Percentiles rank a stretch among this genome's conserved stretches.
phyloP scores from a whole-genome alignment of 139 green algal genomes.

The Bryopsis sp. region DNA sequence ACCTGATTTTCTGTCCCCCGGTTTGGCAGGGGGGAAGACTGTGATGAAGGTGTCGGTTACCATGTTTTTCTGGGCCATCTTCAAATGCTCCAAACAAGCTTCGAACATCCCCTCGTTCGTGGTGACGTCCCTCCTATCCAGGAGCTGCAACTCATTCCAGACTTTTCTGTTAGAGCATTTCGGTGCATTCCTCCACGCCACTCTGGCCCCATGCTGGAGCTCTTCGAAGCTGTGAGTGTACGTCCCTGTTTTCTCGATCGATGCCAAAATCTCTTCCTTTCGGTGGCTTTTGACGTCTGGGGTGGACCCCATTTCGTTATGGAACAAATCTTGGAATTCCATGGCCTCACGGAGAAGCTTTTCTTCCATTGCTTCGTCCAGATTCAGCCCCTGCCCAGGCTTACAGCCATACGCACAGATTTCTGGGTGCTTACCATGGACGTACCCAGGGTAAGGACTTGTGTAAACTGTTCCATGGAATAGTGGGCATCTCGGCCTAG shows the following conservation, averaged over 20 bases:
- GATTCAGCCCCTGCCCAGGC: background rate
- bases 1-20: slow-evolving; percentile 25
- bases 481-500: slow-evolving; percentile 22
- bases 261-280: slow-evolving; percentile 18
- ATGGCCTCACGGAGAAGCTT: slow-evolving; percentile 32
- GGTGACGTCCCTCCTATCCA: slow-evolving; percentile 32
- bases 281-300: slow-evolving; percentile 9
- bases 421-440: slow-evolving; percentile 19
- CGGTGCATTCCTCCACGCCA: slow-evolving; percentile 41
- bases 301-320: slow-evolving; percentile 17
- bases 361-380: slow-evolving; percentile 17
- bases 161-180: slow-evolving; percentile 41
- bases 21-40: slow-evolving; percentile 32
- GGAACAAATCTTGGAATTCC: slow-evolving; percentile 35
- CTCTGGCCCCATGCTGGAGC: slow-evolving; percentile 30
- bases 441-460: slow-evolving; percentile 20
- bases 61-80: slow-evolving; percentile 15
- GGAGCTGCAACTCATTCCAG: slow-evolving; percentile 30
- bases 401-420: slow-evolving; percentile 18
- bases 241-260: slow-evolving; percentile 26
- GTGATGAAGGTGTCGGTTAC: slow-evolving; percentile 34
- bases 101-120: slow-evolving; percentile 32
- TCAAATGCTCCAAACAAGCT: slow-evolving; percentile 29
- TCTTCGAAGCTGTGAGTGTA: slow-evolving; percentile 33
- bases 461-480: slow-evolving; percentile 18